Base-by-base conservation (phyloP, 495 filamentous ascomycete genomes). In the Penicillium pulvis region DNA sequence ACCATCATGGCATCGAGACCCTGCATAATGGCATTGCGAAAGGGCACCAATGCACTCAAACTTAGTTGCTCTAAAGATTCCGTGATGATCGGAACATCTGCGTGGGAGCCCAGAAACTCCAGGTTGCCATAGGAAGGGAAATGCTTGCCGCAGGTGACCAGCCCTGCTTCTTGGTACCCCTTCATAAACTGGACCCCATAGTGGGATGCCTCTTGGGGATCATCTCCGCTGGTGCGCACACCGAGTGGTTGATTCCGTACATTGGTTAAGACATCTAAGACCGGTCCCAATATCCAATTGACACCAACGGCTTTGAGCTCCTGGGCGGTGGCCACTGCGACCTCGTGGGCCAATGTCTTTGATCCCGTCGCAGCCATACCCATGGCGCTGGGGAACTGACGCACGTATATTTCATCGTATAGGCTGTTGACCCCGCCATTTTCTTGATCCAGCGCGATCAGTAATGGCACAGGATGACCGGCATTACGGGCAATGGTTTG, bases 391-490 rank as follows among this genome's bases (percentile, higher is more conserved):
- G 92, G 92, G 61, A 93, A 96, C 67, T 96, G 92, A 57, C 90
- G 88, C 62, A 96, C 90, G 71, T 90, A 92, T 58, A 91, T 88
- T 61, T 93, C 90, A 75, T 96, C 92, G 66, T 91, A 96, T 16
- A 96, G 80, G 71, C 90, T 93, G 75, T 96, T 96, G 66, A 96
- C 91, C 4, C 92, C 92, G 48, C 92, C 92, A 88, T 96, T 96
- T 70, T 96, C 92, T 65, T 96, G 92, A 68, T 96, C 92, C 36
- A 96, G 67, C 14, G 89, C 90, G 64, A 96, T 96, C 55, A 91
- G 76, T 26, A 96, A 75, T 12, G 92, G 92, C 3, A 93, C 86
- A 3, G 87, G 87, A 70, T 96, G 92, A 43, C 91, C 90, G 53
- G 92, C 89, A 76, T 93, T 80, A 66, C 89, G 88, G 26, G 92